A percentile compares a stretch with the other conserved stretches of the same genome.
Evolutionary conservation across 176 grass and related monocot species (phyloP).

Genomic region (Paspalum notatum): DNA sequence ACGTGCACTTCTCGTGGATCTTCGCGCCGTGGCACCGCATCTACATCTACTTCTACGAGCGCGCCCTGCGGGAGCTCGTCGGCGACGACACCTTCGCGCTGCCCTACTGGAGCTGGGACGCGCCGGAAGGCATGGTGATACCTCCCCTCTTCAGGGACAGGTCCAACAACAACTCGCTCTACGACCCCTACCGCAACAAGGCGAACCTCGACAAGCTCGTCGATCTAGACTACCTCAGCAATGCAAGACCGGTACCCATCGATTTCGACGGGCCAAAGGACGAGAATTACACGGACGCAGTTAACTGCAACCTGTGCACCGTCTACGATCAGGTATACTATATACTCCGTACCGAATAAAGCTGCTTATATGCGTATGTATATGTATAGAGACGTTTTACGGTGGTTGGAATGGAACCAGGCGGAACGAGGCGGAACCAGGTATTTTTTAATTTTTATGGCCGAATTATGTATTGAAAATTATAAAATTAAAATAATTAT

Average conservation of each 20-base stretch:
- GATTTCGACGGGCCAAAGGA: not conserved
- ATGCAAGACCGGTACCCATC: not conserved
- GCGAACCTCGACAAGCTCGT: slow-evolving; percentile 27
- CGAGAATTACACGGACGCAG: not conserved
- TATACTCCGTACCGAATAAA: too few species aligned
- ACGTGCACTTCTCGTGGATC: slow-evolving; percentile 52
- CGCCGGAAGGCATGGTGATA: slow-evolving; percentile 48
- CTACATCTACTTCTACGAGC: slow-evolving; percentile 74
- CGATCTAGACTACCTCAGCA: slow-evolving; percentile 47
- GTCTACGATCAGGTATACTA: not conserved
- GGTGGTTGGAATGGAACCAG: too few species aligned
- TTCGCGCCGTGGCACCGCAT: slow-evolving; percentile 73
- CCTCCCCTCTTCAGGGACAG: slow-evolving; percentile 35
- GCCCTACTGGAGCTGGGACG: slow-evolving; percentile 76
- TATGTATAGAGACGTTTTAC: too few species aligned
- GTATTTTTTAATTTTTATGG: too few species aligned
- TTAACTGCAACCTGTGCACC: not conserved
- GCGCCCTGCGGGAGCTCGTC: slow-evolving; percentile 51
- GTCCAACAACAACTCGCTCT: slow-evolving; percentile 1
- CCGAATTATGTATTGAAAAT: too few species aligned
- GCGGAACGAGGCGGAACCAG: too few species aligned
- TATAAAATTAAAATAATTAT: too few species aligned
- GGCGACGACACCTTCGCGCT: slow-evolving; percentile 57
- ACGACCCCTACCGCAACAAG: slow-evolving; percentile 42
- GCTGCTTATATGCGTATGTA: not conserved